Conservation (phyloP, 495 filamentous ascomycete species). For the Rhizodiscina lignyota region DNA sequence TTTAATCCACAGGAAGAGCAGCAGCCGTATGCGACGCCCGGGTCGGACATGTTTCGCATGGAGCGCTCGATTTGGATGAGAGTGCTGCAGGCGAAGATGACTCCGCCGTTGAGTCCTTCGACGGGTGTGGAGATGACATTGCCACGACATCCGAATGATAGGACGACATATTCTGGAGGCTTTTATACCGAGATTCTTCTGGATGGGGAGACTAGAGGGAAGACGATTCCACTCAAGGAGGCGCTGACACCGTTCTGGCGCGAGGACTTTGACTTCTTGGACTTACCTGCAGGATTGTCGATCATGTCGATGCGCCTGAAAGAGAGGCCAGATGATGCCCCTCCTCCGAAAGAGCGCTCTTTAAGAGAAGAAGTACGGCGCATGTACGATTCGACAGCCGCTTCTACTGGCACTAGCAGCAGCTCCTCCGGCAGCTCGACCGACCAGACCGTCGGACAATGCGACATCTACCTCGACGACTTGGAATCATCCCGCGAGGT, state of each 20-base stretch:
- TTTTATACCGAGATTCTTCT: conserved; percentile 88
- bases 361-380: conserved; percentile 5
- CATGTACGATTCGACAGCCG: conserved; percentile 14
- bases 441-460: conserved; percentile 50
- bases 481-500: conserved; percentile 59
- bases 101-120: conserved; percentile 17
- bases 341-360: conserved; percentile 1
- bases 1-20: conserved; percentile 7
- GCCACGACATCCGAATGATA: conserved; percentile 5
- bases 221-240: conserved; percentile 67
- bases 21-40: conserved; percentile 14
- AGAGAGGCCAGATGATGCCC: conserved; percentile 30
- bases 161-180: conserved; percentile 3
- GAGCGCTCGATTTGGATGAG: conserved; percentile 42
- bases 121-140: no score
- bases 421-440: conserved; percentile 25
- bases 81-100: conserved; percentile 44
- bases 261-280: conserved; percentile 75
- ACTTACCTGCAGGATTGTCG: conserved; percentile 66
- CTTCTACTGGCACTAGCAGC: conserved; percentile 14
- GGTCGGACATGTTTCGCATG: conserved; percentile 46
- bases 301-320: conserved; percentile 74
- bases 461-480: conserved; percentile 75
- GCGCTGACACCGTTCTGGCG: conserved; percentile 86
- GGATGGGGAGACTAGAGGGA: conserved; percentile 74